Percentiles rank a stretch among this genome's conserved stretches.
Conservation (phyloP, 257 asterid species). For the Catharanthus roseus region DNA sequence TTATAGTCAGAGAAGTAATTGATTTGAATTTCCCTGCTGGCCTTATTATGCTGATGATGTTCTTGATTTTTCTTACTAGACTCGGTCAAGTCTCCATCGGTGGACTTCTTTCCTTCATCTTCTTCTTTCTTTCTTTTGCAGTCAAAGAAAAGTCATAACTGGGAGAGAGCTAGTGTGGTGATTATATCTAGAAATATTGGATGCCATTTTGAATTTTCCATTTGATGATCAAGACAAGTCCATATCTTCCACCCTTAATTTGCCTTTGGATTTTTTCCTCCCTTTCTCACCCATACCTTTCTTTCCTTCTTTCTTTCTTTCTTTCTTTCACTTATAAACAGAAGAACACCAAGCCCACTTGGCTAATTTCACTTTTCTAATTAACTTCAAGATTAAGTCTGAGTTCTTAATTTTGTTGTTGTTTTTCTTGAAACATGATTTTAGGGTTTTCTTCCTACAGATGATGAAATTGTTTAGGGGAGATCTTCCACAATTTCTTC, state of each 20-base stretch:
- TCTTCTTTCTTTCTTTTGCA: slow-evolving; percentile 36
- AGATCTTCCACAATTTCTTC: too few species aligned
- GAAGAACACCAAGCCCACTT: not conserved
- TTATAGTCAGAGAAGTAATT: slow-evolving; percentile 33
- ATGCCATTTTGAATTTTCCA: not conserved
- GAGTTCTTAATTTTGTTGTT: too few species aligned
- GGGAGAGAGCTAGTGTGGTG: slow-evolving; percentile 8
- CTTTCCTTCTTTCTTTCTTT: not conserved
- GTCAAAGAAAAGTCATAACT: slow-evolving; percentile 46
- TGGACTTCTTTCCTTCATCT: slow-evolving; percentile 36
- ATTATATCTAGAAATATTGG: slow-evolving; percentile 11
- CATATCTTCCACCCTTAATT: too few species aligned
- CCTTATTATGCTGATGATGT: too few species aligned
- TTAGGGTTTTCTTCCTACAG: too few species aligned
- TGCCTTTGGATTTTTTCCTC: slow-evolving; percentile 16
- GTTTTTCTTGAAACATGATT: too few species aligned
- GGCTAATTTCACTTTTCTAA: not conserved
- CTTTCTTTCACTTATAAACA: not conserved
- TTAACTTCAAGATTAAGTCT: too few species aligned
- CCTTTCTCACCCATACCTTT: slow-evolving; percentile 15
- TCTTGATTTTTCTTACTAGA: slow-evolving; percentile 16
- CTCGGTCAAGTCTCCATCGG: slow-evolving; percentile 75
- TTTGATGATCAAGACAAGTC: slow-evolving; percentile 53
- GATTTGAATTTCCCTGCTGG: slow-evolving; percentile 14
- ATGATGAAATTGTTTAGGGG: not conserved